phyloP scores from a whole-genome alignment of 108 stramenopile species.

The Pseudonitzschia pungens region DNA sequence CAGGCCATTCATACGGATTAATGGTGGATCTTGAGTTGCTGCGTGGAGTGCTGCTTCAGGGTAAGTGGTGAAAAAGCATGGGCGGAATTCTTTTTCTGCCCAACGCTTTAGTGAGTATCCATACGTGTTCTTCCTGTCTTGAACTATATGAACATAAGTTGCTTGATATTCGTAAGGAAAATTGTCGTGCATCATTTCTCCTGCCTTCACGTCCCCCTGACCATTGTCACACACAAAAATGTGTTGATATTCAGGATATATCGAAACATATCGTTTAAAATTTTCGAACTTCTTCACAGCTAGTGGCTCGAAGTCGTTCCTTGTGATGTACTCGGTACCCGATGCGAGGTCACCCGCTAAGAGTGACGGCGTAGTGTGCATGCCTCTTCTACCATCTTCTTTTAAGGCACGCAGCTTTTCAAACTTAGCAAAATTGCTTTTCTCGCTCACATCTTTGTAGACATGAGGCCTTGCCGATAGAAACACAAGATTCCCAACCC shows the following conservation, averaged over 20 bases:
- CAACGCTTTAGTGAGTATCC: constrained; percentile 78
- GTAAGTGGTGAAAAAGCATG: constrained; percentile 90
- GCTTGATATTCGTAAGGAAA: constrained; percentile 83
- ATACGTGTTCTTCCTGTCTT: constrained; percentile 66
- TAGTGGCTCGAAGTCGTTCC: constrained; percentile 89
- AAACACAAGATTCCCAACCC: constrained; percentile 93
- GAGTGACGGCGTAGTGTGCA: constrained; percentile 95
- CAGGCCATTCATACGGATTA: constrained; percentile 78
- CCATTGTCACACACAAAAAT: constrained; percentile 99
- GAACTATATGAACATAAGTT: constrained; percentile 91
- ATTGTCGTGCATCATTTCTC: constrained; percentile 91
- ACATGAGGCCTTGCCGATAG: constrained; percentile 97
- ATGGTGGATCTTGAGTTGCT: constrained; percentile 69
- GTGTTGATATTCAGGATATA: constrained; percentile 96
- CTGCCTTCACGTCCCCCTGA: constrained; percentile 97
- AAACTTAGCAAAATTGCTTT: constrained; percentile 91
- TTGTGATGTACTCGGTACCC: constrained; percentile 87
- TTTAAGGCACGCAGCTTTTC: constrained; percentile 73
- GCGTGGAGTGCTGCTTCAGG: constrained; percentile 94
- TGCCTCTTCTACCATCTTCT: constrained; percentile 69
- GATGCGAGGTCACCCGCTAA: constrained; percentile 93
- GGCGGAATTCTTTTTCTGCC: constrained; percentile 68
- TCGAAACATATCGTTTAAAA: constrained; percentile 86
- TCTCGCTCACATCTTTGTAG: constrained; percentile 95
- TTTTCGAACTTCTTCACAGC: constrained; percentile 92